Conservation (phyloP, 257 asterid species). For the Eustoma russellianum region DNA sequence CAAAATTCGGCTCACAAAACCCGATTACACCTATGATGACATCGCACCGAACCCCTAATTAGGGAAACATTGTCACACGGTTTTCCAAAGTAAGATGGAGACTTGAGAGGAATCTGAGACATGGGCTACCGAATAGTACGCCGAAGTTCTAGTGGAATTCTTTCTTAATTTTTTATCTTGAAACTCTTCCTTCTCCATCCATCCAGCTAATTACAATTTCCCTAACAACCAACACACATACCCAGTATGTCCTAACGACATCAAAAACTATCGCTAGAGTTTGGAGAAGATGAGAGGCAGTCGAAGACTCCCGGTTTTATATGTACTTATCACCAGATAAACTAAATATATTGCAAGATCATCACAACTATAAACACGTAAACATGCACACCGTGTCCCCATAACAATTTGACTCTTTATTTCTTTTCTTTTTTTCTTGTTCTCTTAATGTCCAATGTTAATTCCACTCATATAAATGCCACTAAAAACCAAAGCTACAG, state of each 20-base stretch:
- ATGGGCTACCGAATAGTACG: constrained; percentile 67
- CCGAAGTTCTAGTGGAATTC: constrained; percentile 52
- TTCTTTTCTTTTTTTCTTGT: too few species aligned
- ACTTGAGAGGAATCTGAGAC: constrained; percentile 51
- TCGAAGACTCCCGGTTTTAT: too few species aligned
- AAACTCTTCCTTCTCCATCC: constrained; percentile 18
- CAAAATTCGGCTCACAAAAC: too few species aligned
- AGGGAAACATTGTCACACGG: too few species aligned
- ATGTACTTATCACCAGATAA: too few species aligned
- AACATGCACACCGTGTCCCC: constrained; percentile 14
- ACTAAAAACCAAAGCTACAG: constrained; percentile 14
- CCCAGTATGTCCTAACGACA: too few species aligned
- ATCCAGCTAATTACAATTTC: constrained; percentile 48
- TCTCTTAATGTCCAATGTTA: not conserved
- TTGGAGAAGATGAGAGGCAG: too few species aligned
- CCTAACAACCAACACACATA: too few species aligned
- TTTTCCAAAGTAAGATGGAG: constrained; percentile 10
- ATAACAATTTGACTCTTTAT: constrained; percentile 3
- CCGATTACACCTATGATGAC: too few species aligned
- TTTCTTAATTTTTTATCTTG: constrained; percentile 5
- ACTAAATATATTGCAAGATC: constrained; percentile 5
- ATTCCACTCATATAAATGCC: constrained; percentile 6
- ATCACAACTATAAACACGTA: constrained; percentile 1
- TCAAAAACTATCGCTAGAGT: too few species aligned
- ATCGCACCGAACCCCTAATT: too few species aligned